Percentiles rank a stretch among this genome's conserved stretches.
These are phyloP conservation scores for Trypanosomatidae sp. DNA, from an alignment of 208 protist species.

Conservation along the genomic window DNA sequence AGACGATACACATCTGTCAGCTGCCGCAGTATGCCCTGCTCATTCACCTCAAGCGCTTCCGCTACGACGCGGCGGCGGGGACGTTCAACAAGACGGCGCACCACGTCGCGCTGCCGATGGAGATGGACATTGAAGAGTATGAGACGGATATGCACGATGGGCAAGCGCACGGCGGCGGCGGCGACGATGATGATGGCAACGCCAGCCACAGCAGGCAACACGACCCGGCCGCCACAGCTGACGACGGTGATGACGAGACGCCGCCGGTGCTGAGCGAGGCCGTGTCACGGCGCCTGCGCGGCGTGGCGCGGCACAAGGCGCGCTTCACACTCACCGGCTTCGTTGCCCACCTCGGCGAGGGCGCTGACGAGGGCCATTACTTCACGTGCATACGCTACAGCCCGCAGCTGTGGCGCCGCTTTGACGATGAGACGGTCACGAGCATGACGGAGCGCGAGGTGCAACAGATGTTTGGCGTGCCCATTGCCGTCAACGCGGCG, in stretches of 20 bases:
- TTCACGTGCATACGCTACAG: slow-evolving; percentile 78
- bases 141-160: slow-evolving; percentile 9
- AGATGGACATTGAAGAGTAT: slow-evolving; percentile 81
- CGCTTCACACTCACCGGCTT: slow-evolving; percentile 81
- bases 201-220: neutral
- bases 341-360: slow-evolving; percentile 77
- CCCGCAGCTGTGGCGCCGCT: slow-evolving; percentile 66
- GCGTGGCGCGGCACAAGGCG: slow-evolving; percentile 48
- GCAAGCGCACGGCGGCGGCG: neutral
- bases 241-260: slow-evolving; percentile 4
- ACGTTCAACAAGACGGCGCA: slow-evolving; percentile 66
- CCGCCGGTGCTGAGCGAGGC: neutral
- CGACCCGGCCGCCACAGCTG: neutral
- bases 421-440: slow-evolving; percentile 80
- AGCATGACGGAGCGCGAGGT: slow-evolving; percentile 67
- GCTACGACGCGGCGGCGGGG: slow-evolving; percentile 59
- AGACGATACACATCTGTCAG: slow-evolving; percentile 69
- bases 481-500: slow-evolving; percentile 27
- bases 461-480: slow-evolving; percentile 74
- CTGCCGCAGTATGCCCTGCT: slow-evolving; percentile 77
- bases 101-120: slow-evolving; percentile 78
- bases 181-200: neutral
- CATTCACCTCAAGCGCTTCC: slow-evolving; percentile 88
- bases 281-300: slow-evolving; percentile 27
- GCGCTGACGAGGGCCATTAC: slow-evolving; percentile 82